Base-by-base conservation (phyloP, 305 asterid genomes). In the Rubia peregrina region DNA sequence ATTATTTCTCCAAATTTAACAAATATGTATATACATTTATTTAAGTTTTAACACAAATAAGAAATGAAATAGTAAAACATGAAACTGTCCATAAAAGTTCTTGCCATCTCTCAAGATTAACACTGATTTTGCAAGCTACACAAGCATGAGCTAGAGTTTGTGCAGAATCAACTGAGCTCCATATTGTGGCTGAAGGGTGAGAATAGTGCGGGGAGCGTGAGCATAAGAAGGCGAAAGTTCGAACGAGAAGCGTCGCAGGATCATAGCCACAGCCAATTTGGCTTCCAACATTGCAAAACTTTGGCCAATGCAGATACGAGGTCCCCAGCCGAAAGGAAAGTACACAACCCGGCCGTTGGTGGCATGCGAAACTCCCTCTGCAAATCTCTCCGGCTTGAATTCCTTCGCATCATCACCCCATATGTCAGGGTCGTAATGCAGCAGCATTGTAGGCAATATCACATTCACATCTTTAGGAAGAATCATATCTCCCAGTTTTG, bases 251-350 rank as follows among this genome's bases (percentile, higher is more conserved):
- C 36, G 69, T 65, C 42, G 69, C 38, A 65, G 69, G 21, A 65
- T 65, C 38, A 36, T 63, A 3, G 69, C 36, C 38, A 65, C 0
- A 2, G 9, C 56, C 49, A 65, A 5, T 21, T 42, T 65, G 11
- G 69, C 36, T 65, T 65, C 69, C 3, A 65, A 21, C 56, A 65
- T 65, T 0, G 69, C 69, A 8, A 65, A 65, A 3, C 17, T 65
- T 42, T 65, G 69, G 11, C 69, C 69, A 21, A 65, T 21, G 55
- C 69, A 65, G 1, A 77, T 71, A 8, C 88, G 78, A 64, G 85
- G 76, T 33, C 87, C 67, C 84, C 88, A n/a, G 19, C 73, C 83
- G 69, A 79, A 83, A 4, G 85, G 84, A 40, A 77, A 75, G 33
- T 55, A 81, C 10, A 60, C 60, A 16, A 36, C 64, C 42, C 68